Base-by-base conservation (phyloP, 1,139 yeast species). In the Suhomyces ambrosiae region DNA sequence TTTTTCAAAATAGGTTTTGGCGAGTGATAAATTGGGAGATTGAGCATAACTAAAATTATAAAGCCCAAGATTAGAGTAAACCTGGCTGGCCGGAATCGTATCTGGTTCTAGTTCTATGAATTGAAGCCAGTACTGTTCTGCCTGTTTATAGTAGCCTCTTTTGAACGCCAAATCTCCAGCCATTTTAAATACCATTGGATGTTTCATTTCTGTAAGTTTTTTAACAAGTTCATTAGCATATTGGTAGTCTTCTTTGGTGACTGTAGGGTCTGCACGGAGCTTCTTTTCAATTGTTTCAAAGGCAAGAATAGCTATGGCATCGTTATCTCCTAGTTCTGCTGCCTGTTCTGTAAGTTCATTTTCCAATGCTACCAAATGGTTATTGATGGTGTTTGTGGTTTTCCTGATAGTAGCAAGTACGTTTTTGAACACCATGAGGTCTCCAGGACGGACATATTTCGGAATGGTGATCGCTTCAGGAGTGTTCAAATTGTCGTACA, bases 271-370 rank as follows among this genome's bases (percentile, higher is more conserved):
- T 25, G 54, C 42, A 10, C 45, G 32, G 25, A 47, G 35, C 48
- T 60, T 38, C 19, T 47, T 52, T 9, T 49, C 65, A 19, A 84
- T 55, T 0, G 82, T 80, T 46, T 72, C 85, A 63, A 73, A 88
- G 27, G 88, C 78, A 15, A 89, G 60, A 11, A 86, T 65, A 1
- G 92, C 69, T 18, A 89, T 79, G 1, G 96, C 96, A 58, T 88
- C 88, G 45, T 80, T 76, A 52, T 85, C 78, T 1, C 96, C 96
- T 51, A 80, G 52, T 52, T 86, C 95, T 0, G 96, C 96, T 7
- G 96, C 89, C 41, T 76, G 76, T 48, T 87, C 95, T 8, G 88
- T 75, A 29, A 88, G 60, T 46, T 79, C 82, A 46, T 81, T 76
- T 54, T 88, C 96, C 18, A 88, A 60, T 7, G 63, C 74, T 3